phyloP scores from a whole-genome alignment of 225 moss, liverwort and hornwort species.

The Marchantia paleacea region DNA sequence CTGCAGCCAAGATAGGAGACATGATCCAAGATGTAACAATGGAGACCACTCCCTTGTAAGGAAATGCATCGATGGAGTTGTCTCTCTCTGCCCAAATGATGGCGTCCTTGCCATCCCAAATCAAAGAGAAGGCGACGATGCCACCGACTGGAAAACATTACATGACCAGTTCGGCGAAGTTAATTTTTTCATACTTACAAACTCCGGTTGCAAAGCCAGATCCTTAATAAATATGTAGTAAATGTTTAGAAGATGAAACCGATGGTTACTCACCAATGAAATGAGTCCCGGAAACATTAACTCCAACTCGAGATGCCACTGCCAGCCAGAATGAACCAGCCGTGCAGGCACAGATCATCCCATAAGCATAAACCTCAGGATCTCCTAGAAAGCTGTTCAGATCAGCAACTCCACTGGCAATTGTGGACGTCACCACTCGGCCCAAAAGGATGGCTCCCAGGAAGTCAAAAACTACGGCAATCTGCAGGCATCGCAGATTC shows the following conservation, averaged over 20 bases:
- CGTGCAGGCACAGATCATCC: conserved; percentile 13
- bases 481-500: background rate
- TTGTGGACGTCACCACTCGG: conserved; percentile 9
- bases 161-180: too few relatives aligned
- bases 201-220: background rate
- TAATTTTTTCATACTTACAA: too few relatives aligned
- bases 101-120: conserved; percentile 20
- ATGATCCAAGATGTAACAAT: conserved; percentile 34
- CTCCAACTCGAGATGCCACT: background rate
- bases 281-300: conserved; percentile 16
- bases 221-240: background rate
- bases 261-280: conserved; percentile 3
- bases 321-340: conserved; percentile 14
- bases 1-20: conserved; percentile 25
- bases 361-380: conserved; percentile 21
- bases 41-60: conserved; percentile 41
- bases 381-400: conserved; percentile 2
- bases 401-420: conserved; percentile 8
- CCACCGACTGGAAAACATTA: conserved; percentile 1
- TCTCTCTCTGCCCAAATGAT: background rate
- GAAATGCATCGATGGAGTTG: conserved; percentile 18
- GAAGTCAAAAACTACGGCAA: conserved; percentile 8
- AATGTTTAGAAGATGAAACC: too few relatives aligned
- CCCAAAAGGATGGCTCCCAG: conserved; percentile 12
- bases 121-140: conserved; percentile 22